A percentile compares a stretch with the other conserved stretches of the same genome.
These are phyloP conservation scores for Phellopilus nigrolimitatus DNA, from an alignment of 1,284 basidiomycete species.

Conservation along the genomic window DNA sequence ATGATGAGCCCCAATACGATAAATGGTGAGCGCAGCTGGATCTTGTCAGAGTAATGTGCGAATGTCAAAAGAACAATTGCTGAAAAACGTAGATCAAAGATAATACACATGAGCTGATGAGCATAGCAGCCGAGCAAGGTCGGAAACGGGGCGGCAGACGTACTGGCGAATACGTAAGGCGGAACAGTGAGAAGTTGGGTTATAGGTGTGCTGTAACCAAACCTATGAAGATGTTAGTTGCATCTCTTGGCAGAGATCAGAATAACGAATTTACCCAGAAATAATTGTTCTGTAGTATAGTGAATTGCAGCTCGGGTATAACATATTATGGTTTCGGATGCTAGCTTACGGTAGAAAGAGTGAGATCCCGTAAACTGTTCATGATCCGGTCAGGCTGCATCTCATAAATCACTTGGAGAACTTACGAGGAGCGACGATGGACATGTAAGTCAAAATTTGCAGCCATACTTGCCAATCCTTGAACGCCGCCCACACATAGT, in stretches of 20 bases:
- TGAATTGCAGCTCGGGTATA: neutral
- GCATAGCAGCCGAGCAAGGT: neutral
- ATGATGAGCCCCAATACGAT: conserved; percentile 49
- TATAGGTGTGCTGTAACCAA: conserved; percentile 51
- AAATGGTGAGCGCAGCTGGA: conserved; percentile 55
- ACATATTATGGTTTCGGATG: neutral
- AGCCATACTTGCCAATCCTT: conserved; percentile 64
- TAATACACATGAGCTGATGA: neutral
- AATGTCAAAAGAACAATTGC: conserved; percentile 49
- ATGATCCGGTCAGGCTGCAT: neutral
- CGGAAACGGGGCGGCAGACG: conserved; percentile 28
- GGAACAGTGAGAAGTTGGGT: conserved; percentile 68
- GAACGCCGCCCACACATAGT: conserved; percentile 51
- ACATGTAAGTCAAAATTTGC: conserved; percentile 57
- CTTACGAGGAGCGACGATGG: conserved; percentile 54
- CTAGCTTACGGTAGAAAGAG: conserved; percentile 58
- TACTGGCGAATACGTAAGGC: conserved; percentile 59
- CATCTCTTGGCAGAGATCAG: too few relatives aligned
- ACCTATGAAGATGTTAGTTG: too few relatives aligned
- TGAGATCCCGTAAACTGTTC: conserved; percentile 52
- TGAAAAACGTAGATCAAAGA: conserved; percentile 27
- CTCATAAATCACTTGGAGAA: conserved; percentile 14
- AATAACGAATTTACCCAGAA: too few relatives aligned
- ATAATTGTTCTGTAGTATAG: conserved; percentile 51
- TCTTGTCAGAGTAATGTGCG: conserved; percentile 55